A percentile compares a stretch with the other conserved stretches of the same genome.
phyloP scores from a whole-genome alignment of 805 yeast genomes.

The Ogataea trehalophila region DNA sequence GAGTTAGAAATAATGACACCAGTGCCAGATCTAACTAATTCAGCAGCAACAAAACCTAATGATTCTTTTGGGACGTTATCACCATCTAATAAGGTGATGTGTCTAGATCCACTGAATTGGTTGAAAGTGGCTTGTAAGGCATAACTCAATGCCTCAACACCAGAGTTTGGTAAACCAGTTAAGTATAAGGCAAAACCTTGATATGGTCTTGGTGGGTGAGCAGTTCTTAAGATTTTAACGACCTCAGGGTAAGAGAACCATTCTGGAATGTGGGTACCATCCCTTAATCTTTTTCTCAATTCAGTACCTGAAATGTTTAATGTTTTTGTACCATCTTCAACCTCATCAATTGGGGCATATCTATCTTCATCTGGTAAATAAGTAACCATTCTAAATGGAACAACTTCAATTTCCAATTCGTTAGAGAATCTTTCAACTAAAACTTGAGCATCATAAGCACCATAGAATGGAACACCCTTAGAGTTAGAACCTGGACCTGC shows the following conservation, averaged over 20 bases:
- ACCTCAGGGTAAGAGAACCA: conserved; percentile 99
- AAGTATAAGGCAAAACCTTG: conserved; percentile 86
- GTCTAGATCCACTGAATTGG: conserved; percentile 83
- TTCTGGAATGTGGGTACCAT: conserved; percentile 85
- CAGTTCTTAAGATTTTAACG: conserved; percentile 81
- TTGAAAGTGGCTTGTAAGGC: conserved; percentile 88
- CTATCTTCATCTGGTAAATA: conserved; percentile 93
- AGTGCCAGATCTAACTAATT: conserved; percentile 83
- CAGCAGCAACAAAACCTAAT: conserved; percentile 63
- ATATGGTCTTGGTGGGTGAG: conserved; percentile 83
- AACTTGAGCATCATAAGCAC: conserved; percentile 95
- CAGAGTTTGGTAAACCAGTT: conserved; percentile 54
- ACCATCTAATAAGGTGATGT: conserved; percentile 53
- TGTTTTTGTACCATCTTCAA: conserved; percentile 73
- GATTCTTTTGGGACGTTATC: conserved; percentile 28
- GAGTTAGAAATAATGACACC: conserved; percentile 73
- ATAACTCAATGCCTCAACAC: conserved; percentile 62
- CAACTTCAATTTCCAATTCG: conserved; percentile 85
- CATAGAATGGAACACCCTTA: conserved; percentile 89
- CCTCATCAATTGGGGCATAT: conserved; percentile 92
- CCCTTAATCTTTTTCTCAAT: conserved; percentile 78
- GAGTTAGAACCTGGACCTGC: conserved; percentile 94
- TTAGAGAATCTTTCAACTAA: conserved; percentile 69
- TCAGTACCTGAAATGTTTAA: conserved; percentile 89
- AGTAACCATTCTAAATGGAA: conserved; percentile 96